A percentile compares a stretch with the other conserved stretches of the same genome.
phyloP scores from a whole-genome alignment of 2,329 filamentous ascomycete species.

The Colletotrichum sp. region DNA sequence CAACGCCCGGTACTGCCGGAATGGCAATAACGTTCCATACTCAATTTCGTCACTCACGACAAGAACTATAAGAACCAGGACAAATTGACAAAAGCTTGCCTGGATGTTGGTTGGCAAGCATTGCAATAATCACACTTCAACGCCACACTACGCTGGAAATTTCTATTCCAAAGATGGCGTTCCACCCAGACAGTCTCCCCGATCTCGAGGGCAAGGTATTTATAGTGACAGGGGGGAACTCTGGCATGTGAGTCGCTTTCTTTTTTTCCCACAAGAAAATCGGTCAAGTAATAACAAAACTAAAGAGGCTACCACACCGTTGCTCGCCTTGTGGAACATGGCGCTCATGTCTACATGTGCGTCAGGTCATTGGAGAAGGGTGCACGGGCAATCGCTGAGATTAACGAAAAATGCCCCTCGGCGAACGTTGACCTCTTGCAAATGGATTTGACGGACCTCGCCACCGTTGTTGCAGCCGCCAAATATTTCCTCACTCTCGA shows the following conservation, averaged over 20 bases:
- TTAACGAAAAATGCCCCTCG: constrained; percentile 33
- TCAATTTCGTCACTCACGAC: not conserved
- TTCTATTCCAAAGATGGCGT: constrained; percentile 25
- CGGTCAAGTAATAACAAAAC: not conserved
- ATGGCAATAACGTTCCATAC: not conserved
- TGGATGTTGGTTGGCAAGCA: not conserved
- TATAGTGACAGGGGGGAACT: constrained; percentile 49
- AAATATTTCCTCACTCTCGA: constrained; percentile 31
- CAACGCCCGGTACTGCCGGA: not conserved
- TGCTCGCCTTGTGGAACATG: constrained; percentile 36
- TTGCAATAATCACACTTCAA: not conserved
- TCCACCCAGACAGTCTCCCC: constrained; percentile 45
- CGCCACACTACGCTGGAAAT: not conserved
- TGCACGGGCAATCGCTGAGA: constrained; percentile 31
- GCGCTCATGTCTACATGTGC: constrained; percentile 45
- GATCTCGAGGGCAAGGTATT: constrained; percentile 46
- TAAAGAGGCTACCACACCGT: constrained; percentile 40
- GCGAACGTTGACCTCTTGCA: constrained; percentile 36
- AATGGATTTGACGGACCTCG: constrained; percentile 39
- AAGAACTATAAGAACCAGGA: not conserved
- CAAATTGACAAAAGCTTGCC: not conserved
- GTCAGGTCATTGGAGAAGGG: constrained; percentile 39
- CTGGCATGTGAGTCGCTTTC: constrained; percentile 42
- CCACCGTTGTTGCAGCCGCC: constrained; percentile 39
- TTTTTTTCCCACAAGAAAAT: not conserved